These are phyloP conservation scores for Ramaria sp. DNA, from an alignment of 768 basidiomycete species.

Conservation along the genomic window DNA sequence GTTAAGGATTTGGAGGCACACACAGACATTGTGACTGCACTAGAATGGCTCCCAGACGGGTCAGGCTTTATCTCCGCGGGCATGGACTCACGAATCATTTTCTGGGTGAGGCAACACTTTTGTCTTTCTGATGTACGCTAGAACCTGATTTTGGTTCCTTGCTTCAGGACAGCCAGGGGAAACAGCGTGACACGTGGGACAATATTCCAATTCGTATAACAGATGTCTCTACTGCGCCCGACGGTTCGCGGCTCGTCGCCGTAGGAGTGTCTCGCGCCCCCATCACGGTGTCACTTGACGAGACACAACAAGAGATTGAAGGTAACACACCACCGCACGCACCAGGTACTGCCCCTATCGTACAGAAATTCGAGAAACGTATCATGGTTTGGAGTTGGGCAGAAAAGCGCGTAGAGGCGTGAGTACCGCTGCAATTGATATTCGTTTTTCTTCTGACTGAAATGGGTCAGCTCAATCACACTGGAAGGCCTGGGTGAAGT, in stretches of 20 bases:
- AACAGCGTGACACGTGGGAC: constrained; percentile 58
- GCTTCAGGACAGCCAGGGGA: constrained; percentile 64
- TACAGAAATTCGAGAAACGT: constrained; percentile 38
- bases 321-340: not conserved
- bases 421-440: constrained; percentile 22
- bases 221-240: constrained; percentile 80
- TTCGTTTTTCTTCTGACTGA: constrained; percentile 7
- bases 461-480: constrained; percentile 25
- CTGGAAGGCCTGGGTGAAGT: constrained; percentile 57
- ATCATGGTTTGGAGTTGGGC: constrained; percentile 71
- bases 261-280: constrained; percentile 53
- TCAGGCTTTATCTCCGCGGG: constrained; percentile 85
- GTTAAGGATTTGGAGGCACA: constrained; percentile 60
- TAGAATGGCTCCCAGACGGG: constrained; percentile 83
- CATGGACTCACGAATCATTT: constrained; percentile 71
- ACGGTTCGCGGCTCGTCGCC: constrained; percentile 74
- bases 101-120: constrained; percentile 51
- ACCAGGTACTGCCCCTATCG: constrained; percentile 5
- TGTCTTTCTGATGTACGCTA: constrained; percentile 7
- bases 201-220: constrained; percentile 69
- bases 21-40: constrained; percentile 72
- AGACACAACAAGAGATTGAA: not conserved
- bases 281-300: constrained; percentile 7
- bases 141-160: constrained; percentile 9
- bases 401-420: constrained; percentile 62